Base-by-base conservation (phyloP, 2,329 filamentous ascomycete genomes). In the Talaromyces atroroseus region DNA sequence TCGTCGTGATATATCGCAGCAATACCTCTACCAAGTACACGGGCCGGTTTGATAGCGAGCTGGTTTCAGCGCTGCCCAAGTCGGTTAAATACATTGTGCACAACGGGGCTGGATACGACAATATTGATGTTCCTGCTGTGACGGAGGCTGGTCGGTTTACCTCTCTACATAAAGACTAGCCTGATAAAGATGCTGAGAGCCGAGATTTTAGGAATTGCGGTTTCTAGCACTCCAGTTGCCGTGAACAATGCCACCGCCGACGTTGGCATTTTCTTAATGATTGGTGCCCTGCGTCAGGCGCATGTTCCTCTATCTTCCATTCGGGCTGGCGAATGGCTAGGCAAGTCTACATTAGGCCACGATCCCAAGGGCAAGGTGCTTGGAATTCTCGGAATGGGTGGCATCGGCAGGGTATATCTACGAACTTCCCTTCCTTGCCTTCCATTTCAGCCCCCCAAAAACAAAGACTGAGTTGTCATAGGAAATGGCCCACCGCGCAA, bases 101-200 rank as follows among this genome's bases (percentile, higher is more conserved):
- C 62, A 80, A 80, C 59, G 79, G 82, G 16, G 82, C 82, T 1
- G 82, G 82, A 3, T 85, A 85, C 67, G 82, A 84, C 65, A 83
- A 83, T 62, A 78, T 85, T 49, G 81, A 84, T 57, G 72, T 83
- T 14, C 66, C 73, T 1, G 78, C 76, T 21, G 83, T 80, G 66
- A 79, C 78, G 24, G 66, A 74, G 60, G 74, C 63, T 62, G 67
- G 71, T 72, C 58, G n/a, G 62, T 49, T 20, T 21, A 1, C 46
- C 38, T 45, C 2, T 12, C 20, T 45, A n/a, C 42, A 11, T 1
- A 29, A 29, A 29, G 26, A 10, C 26, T n/a, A n/a, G n/a, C n/a
- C n/a, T n/a, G n/a, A n/a, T n/a, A 29, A 49, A 5, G 20, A 20
- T 53, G 38, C n/a, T 52, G 18, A 56, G 3, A 4, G n/a, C 16